Evolutionary conservation across 106 monocot genomes (phyloP).

Genomic region (Acorus calamus): DNA sequence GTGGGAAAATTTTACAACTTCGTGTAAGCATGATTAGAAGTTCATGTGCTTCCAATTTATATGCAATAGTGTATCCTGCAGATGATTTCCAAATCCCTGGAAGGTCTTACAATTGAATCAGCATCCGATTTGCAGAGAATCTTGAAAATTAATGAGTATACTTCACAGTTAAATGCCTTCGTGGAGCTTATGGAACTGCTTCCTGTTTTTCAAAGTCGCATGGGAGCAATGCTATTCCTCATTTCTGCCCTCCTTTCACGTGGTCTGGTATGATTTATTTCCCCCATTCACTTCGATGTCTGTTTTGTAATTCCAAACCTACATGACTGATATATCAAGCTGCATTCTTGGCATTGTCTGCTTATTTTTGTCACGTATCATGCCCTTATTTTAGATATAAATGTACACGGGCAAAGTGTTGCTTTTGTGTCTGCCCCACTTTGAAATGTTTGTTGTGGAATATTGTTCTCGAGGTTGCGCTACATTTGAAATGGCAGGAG

Average conservation of each 20-base stretch:
- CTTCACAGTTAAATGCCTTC: conserved; percentile 35
- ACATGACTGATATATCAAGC: neutral
- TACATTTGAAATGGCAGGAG: too few species aligned
- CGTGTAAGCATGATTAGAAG: too few species aligned
- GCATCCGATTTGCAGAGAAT: conserved; percentile 79
- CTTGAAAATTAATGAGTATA: conserved; percentile 55
- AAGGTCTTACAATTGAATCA: conserved; percentile 66
- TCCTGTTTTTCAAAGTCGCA: conserved; percentile 65
- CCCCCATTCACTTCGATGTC: neutral
- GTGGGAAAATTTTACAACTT: too few species aligned
- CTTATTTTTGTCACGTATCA: too few species aligned
- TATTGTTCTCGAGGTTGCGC: too few species aligned
- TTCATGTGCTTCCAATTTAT: too few species aligned
- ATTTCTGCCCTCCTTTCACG: conserved; percentile 90
- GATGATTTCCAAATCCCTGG: conserved; percentile 46
- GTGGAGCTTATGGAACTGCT: conserved; percentile 39
- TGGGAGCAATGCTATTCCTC: conserved; percentile 85
- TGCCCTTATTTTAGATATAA: too few species aligned
- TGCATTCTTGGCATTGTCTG: too few species aligned
- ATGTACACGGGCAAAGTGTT: too few species aligned
- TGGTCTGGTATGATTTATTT: conserved; percentile 55
- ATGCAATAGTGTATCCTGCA: conserved; percentile 18
- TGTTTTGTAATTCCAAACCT: neutral
- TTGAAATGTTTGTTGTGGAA: too few species aligned
- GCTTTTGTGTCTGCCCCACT: too few species aligned